Base-by-base conservation (phyloP, 768 basidiomycete species). In the Suillus decipiens region DNA sequence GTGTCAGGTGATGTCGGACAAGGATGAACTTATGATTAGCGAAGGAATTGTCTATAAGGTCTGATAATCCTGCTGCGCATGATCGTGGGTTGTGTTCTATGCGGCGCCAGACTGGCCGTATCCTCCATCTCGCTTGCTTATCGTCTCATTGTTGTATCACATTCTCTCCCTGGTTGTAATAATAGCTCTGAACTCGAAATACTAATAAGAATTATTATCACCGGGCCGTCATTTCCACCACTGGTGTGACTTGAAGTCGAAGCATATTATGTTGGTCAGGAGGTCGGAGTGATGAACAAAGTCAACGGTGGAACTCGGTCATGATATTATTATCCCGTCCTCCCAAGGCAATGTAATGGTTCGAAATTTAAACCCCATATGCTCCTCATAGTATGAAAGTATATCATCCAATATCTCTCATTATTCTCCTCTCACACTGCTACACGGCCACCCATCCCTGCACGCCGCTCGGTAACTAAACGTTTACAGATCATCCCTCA, bases 41-140 rank as follows among this genome's bases (percentile, higher is more conserved):
- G 93, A 92, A 37, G 91, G 89, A 37, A 87, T 93, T 62, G 84
- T 96, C 60, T 96, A 96, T 79, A 93, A 88, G 75, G 86, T 94
- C 62, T 93, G 79, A 76, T 61, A 61, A 53, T 53, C 50, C 24
- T 56, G 59, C 59, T 10, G 1, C 22, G 19, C 54, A 19, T 17
- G 24, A 60, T 22, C 41, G 24, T 59, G 58, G 24, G 45, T 59
- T 28, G 15, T 53, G 31, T 33, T 34, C 14, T 28, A 17, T 50
- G 48, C 28, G 48, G 15, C 8, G 28, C 28, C 28, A 50, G 24
- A 28, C 39, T 50, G 57, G 58, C 41, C 9, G 33, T 42, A 19
- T 31, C 43, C 31, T n/a, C 15, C 37, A 59, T 55, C 11, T 61
- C 57, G 37, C 19, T 64, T 60, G 33, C 45, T 61, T 59, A 47